These are phyloP conservation scores for Xylariaceae sp. DNA, from an alignment of 2,329 filamentous ascomycete genomes.

Conservation along the genomic window DNA sequence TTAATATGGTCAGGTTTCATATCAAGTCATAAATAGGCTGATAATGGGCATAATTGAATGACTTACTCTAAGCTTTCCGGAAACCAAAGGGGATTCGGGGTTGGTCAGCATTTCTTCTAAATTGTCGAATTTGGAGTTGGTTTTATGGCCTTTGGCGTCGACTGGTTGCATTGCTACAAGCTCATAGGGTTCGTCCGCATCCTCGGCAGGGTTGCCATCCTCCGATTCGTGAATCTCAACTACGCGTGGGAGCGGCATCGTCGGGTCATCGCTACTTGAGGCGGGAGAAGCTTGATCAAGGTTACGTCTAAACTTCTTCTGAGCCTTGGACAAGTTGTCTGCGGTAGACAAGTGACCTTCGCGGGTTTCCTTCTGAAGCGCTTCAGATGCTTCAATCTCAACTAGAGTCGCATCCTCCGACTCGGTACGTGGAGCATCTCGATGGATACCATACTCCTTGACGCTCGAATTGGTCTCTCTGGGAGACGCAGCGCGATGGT, in stretches of 20 bases:
- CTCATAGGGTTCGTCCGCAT: conserved; percentile 14
- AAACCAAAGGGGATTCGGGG: conserved; percentile 33
- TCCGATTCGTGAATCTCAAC: conserved; percentile 17
- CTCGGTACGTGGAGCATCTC: not conserved
- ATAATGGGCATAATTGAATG: not conserved
- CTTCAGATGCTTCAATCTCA: conserved; percentile 4
- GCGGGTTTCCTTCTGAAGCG: not conserved
- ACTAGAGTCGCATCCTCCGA: not conserved
- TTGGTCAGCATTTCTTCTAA: conserved; percentile 35
- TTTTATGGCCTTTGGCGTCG: conserved; percentile 19
- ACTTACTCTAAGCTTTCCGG: conserved; percentile 34
- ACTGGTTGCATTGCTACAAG: conserved; percentile 27
- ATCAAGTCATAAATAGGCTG: not conserved
- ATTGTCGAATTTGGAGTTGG: conserved; percentile 28
- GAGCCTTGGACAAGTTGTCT: not conserved
- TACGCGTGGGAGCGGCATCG: conserved; percentile 2
- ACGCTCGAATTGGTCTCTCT: not conserved
- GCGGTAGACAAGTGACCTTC: not conserved
- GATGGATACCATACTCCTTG: conserved; percentile 13
- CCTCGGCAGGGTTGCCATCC: conserved; percentile 2
- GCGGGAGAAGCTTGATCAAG: conserved; percentile 6
- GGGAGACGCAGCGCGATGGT: not conserved
- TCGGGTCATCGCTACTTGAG: conserved; percentile 10
- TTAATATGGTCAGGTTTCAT: not conserved
- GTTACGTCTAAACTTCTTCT: not conserved